Percentiles rank a stretch among this genome's conserved stretches.
phyloP scores from a whole-genome alignment of 345 rosid species.

The Anastatica hierochuntica region DNA sequence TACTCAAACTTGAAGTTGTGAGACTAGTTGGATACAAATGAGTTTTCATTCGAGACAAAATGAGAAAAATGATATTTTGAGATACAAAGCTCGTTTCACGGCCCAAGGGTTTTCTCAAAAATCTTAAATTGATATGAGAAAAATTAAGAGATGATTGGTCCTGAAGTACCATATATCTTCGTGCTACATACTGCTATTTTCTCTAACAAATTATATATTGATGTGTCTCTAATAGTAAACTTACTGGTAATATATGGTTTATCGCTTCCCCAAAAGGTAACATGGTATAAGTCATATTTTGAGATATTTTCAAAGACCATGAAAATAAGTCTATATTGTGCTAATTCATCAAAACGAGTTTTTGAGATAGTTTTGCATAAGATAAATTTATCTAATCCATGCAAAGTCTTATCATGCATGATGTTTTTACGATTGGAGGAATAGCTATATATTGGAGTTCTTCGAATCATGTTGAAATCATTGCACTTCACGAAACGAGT shows the following conservation, averaged over 20 bases:
- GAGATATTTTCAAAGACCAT: too few relatives aligned
- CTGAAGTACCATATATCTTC: neutral
- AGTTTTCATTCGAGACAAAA: neutral
- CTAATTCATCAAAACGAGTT: too few relatives aligned
- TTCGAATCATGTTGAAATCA: neutral
- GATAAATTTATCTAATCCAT: neutral
- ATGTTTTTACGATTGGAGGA: neutral
- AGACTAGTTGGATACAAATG: neutral
- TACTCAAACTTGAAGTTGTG: neutral
- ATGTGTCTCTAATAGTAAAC: too few relatives aligned
- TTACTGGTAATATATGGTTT: too few relatives aligned
- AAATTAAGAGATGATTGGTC: neutral
- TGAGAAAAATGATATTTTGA: neutral
- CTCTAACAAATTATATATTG: too few relatives aligned
- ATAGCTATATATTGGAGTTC: neutral
- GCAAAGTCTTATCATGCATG: neutral
- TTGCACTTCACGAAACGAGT: neutral
- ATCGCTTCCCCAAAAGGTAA: too few relatives aligned
- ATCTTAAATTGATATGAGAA: neutral
- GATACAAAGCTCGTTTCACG: neutral
- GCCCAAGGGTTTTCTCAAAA: neutral
- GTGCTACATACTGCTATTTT: too few relatives aligned
- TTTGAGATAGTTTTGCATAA: too few relatives aligned
- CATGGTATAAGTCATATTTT: too few relatives aligned
- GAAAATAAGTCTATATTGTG: too few relatives aligned